Conservation (phyloP, 306 rosid genomes). For the Aeschynomene evenia region DNA sequence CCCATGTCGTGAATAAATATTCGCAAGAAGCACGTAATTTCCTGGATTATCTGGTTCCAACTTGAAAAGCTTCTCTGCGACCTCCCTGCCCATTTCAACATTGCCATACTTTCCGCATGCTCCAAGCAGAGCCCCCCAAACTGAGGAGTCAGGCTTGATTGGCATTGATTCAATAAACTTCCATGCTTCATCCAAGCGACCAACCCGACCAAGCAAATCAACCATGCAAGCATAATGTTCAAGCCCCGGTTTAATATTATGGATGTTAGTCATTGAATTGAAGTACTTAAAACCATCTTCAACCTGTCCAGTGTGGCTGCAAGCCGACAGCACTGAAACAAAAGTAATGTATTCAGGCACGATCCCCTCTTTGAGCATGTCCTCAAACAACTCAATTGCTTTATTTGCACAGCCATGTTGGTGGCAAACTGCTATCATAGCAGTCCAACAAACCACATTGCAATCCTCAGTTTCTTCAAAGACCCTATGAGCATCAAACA, state of each 20-base stretch:
- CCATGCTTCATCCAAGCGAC: slow-evolving; percentile 53
- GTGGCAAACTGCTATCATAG: slow-evolving; percentile 59
- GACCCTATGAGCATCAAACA: slow-evolving; percentile 45
- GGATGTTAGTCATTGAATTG: slow-evolving; percentile 47
- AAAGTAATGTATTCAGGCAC: slow-evolving; percentile 57
- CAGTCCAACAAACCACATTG: slow-evolving; percentile 67
- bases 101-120: slow-evolving; percentile 54
- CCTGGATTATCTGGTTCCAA: slow-evolving; percentile 71
- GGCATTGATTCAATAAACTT: slow-evolving; percentile 56
- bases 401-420: slow-evolving; percentile 58
- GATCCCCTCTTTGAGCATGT: slow-evolving; percentile 52
- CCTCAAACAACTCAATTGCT: slow-evolving; percentile 51
- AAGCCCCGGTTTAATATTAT: slow-evolving; percentile 45
- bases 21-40: slow-evolving; percentile 52
- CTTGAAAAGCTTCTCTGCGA: slow-evolving; percentile 51
- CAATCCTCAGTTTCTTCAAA: slow-evolving; percentile 43
- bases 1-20: slow-evolving; percentile 48
- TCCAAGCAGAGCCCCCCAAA: slow-evolving; percentile 67
- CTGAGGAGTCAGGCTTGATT: slow-evolving; percentile 51
- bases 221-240: slow-evolving; percentile 76
- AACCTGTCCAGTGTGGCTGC: slow-evolving; percentile 60
- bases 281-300: slow-evolving; percentile 57
- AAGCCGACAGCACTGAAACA: slow-evolving; percentile 63
- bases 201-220: slow-evolving; percentile 66
- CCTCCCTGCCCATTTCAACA: slow-evolving; percentile 59